Base-by-base conservation (phyloP, 768 basidiomycete genomes). In the Boletus barrowsii region DNA sequence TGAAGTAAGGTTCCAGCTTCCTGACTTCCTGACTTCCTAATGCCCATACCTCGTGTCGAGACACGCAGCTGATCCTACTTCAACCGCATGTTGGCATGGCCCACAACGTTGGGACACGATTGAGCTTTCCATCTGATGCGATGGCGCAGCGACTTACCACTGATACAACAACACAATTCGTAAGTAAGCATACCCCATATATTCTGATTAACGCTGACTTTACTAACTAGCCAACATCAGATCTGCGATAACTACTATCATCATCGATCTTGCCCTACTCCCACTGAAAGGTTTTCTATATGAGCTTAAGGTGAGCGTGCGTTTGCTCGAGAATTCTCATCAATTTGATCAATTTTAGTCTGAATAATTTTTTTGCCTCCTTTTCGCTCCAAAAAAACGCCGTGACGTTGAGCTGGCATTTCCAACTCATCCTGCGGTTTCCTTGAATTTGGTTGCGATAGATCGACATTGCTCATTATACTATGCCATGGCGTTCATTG, bases 331-430 rank as follows among this genome's bases (percentile, higher is more conserved):
- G 13, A 14, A n/a, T 22, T 22, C n/a, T 36, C 24, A n/a, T 26
- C 10, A 18, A 2, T 33, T 26, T 54, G 14, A 56, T 29, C 10
- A 2, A 14, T 46, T 15, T 49, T 42, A 60, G 60, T 53, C 58
- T 10, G 60, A 61, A 49, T 58, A 61, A 46, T 60, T 60, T 49
- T 60, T 61, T 32, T 54, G 58, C 20, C 54, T 61, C 11, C 60
- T 61, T 26, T 51, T 39, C 15, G 15, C 32, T 14, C 35, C 13
- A 30, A 54, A 5, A 42, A 35, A 56, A 9, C 36, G 20, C 30
- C 22, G 13, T 1, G 22, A 22, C 22, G 39, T 56, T n/a, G 20
- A 51, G 10, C 39, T 61, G 30, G 32, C 14, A 14, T 8, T 29
- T 3, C 11, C 46, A 14, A 60, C 60, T 14, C 57, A 56, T 2